These are phyloP conservation scores for Lipomyces orientalis DNA, from an alignment of 805 yeast genomes.

Conservation along the genomic window DNA sequence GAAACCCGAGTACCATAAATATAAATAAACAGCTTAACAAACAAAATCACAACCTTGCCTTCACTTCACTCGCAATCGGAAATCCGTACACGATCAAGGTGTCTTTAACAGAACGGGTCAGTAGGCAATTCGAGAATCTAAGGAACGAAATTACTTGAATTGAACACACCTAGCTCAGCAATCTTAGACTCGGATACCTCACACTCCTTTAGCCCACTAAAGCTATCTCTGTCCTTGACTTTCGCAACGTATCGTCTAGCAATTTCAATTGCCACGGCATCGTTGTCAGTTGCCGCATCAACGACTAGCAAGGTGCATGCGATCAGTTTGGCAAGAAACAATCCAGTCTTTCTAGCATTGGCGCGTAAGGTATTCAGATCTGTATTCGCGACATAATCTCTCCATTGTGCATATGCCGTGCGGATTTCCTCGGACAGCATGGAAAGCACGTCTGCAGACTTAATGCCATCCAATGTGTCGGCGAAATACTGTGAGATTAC, in stretches of 20 bases:
- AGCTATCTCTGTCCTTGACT: background rate
- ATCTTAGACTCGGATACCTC: background rate
- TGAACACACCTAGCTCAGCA: background rate
- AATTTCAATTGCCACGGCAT: constrained; percentile 23
- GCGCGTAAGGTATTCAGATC: constrained; percentile 17
- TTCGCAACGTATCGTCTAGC: constrained; percentile 26
- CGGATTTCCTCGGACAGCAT: background rate
- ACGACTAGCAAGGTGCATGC: constrained; percentile 17
- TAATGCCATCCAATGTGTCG: background rate
- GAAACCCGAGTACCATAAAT: too few relatives aligned
- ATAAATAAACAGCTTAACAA: background rate
- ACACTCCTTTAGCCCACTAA: background rate
- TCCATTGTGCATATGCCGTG: constrained; percentile 15
- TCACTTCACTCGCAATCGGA: background rate
- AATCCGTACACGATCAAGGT: constrained; percentile 3
- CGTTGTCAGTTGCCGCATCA: constrained; percentile 32
- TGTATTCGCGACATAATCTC: background rate
- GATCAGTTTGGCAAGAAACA: constrained; percentile 24
- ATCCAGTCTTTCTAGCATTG: constrained; percentile 21
- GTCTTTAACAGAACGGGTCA: background rate
- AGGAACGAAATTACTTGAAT: background rate
- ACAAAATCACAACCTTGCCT: background rate
- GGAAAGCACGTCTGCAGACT: background rate
- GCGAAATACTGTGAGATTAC: constrained; percentile 1
- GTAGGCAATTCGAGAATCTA: background rate